Evolutionary conservation across 1,139 yeast species (phyloP), one percentile per base, ranked within the genome.

Genomic region (Suhomyces panamericanus): DNA sequence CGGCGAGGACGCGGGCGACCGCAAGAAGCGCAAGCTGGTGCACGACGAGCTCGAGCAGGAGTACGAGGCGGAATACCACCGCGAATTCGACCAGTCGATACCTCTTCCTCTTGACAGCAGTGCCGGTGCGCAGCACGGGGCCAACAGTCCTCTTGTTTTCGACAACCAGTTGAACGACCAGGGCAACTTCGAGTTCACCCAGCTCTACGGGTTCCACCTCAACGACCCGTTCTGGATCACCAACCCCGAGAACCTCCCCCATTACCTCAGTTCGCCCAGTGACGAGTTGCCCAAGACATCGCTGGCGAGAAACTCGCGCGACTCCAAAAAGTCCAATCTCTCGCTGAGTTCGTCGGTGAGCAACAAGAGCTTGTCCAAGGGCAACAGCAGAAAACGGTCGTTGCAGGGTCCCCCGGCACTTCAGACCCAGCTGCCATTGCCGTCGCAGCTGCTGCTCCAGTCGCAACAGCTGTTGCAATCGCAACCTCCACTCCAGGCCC

Each of bases 201-300:
- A 46, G 20, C 28, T 60, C 32, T 56, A 56, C 22, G 66, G 68
- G 6, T 64, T 69, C 49, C 66, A 70, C 40, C 54, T 70, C 38
- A 62, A 59, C 41, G 78, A 73, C 52, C 77, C 77, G 8, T 72
- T 70, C 46, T 73, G 77, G 78, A 60, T 69, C 39, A 64, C 75
- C 2, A 68, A 67, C 43, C 75, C 75, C 0, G 75, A 70, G 39
- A 69, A 69, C 46, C 52, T 70, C 28, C 75, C 76, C 1, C 69
- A 65, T 46, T 69, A 66, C 43, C 54, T 70, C 29, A 66, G 69
- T 33, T 66, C 72, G 2, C 74, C 74, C 0, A 62, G 66, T 42
- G 72, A 67, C 35, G 70, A 64, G 17, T 58, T 49, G 4, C 50
- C 40, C 11, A 40, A 16, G 31, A 5, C 24, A 6, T 32, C 30